Evolutionary conservation across 2,329 filamentous ascomycete genomes (phyloP).

Genomic region (Clathrospora elynae): DNA sequence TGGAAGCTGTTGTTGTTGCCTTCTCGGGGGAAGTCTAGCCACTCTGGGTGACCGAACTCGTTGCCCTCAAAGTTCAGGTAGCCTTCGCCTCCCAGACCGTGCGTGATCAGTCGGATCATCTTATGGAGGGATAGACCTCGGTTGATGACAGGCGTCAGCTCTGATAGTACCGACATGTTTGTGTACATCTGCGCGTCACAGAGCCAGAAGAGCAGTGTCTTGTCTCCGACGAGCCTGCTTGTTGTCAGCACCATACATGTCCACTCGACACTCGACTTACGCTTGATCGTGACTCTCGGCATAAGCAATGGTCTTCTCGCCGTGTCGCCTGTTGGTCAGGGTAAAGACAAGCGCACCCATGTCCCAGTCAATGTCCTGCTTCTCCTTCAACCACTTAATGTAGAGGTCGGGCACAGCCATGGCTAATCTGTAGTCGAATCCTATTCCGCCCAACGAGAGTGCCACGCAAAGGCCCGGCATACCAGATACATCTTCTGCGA

Average conservation of each 20-base stretch:
- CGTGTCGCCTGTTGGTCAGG: constrained; percentile 88
- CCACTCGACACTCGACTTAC: constrained; percentile 60
- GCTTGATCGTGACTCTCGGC: constrained; percentile 97
- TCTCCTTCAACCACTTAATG: constrained; percentile 97
- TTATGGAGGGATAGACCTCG: constrained; percentile 94
- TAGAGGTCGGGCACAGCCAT: constrained; percentile 99
- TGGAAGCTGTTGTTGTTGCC: constrained; percentile 93
- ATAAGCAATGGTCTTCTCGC: constrained; percentile 98
- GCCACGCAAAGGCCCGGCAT: constrained; percentile 97
- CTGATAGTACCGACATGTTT: constrained; percentile 86
- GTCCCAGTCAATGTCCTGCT: constrained; percentile 89
- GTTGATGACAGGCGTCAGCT: constrained; percentile 86
- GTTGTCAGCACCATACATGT: constrained; percentile 19
- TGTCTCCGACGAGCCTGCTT: constrained; percentile 89
- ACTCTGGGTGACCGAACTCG: constrained; percentile 97
- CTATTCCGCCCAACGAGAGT: constrained; percentile 83
- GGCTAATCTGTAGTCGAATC: constrained; percentile 94
- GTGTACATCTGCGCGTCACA: constrained; percentile 98
- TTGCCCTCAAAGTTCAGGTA: constrained; percentile 99
- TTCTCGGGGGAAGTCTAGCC: constrained; percentile 95
- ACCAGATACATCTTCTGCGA: constrained; percentile 96
- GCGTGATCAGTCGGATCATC: constrained; percentile 93
- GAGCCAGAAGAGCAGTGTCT: constrained; percentile 96
- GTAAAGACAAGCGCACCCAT: constrained; percentile 84
- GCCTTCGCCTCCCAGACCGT: constrained; percentile 88